phyloP scores from a whole-genome alignment of 208 protist species.

The Leishmania arabica region DNA sequence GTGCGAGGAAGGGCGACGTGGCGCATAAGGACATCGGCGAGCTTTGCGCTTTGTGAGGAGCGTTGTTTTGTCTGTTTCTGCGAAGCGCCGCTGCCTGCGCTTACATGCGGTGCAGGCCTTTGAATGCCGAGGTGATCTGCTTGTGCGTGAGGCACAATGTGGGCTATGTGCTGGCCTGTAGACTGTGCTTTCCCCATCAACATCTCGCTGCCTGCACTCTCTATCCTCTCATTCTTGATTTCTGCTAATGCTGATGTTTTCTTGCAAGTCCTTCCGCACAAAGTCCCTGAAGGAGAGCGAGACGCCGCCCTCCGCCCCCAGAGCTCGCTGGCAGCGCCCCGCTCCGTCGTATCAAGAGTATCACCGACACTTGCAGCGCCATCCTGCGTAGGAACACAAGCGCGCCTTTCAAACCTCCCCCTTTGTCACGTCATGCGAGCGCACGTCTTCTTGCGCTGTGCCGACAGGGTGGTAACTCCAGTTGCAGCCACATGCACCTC shows the following conservation, averaged over 20 bases:
- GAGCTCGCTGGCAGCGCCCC: background rate
- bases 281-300: background rate
- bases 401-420: background rate
- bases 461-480: background rate
- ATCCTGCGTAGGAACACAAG: background rate
- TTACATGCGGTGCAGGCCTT: background rate
- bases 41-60: background rate
- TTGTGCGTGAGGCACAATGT: background rate
- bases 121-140: background rate
- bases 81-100: background rate
- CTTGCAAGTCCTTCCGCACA: background rate
- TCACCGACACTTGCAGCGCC: background rate
- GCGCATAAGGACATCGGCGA: background rate
- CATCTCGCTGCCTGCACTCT: background rate
- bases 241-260: background rate
- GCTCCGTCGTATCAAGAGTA: too few relatives aligned
- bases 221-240: background rate
- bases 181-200: background rate
- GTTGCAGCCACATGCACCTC: background rate
- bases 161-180: background rate
- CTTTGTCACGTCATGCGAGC: background rate
- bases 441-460: background rate
- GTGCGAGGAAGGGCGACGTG: background rate
- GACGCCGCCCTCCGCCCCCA: background rate
- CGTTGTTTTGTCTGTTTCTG: background rate